Conservation (phyloP, 495 filamentous ascomycete genomes). For the Massariosphaeria phaeospora region DNA sequence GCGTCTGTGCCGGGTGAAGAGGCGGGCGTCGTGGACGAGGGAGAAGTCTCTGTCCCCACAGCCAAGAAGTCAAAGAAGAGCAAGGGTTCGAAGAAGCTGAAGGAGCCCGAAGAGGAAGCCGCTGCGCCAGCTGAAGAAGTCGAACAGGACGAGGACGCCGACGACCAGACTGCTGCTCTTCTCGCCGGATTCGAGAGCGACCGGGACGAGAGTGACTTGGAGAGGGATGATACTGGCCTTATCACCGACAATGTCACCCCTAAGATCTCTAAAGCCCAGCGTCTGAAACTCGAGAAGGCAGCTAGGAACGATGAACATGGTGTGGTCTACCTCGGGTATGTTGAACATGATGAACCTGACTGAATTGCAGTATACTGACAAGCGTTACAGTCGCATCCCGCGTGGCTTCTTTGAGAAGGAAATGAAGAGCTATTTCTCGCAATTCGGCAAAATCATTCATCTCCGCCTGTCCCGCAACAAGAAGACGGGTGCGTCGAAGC, state of each 20-base stretch:
- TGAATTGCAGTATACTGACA: conserved; percentile 28
- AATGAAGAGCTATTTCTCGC: conserved; percentile 90
- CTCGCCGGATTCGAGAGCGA: conserved; percentile 79
- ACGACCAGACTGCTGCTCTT: conserved; percentile 63
- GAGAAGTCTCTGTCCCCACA: conserved; percentile 8
- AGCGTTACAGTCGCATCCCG: conserved; percentile 61
- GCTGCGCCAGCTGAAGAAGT: conserved; percentile 17
- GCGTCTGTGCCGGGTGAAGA: conserved; percentile 15
- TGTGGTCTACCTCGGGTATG: conserved; percentile 75
- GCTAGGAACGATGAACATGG: conserved; percentile 55
- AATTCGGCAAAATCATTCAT: conserved; percentile 79
- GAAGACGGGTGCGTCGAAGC: conserved; percentile 79
- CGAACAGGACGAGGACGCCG: conserved; percentile 21
- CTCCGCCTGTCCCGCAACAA: conserved; percentile 87
- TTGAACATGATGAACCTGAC: background rate
- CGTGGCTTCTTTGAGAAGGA: conserved; percentile 96
- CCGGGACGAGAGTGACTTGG: conserved; percentile 50
- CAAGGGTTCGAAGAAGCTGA: conserved; percentile 26
- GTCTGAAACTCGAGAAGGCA: conserved; percentile 57
- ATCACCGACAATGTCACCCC: conserved; percentile 50
- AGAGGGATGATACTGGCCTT: conserved; percentile 53
- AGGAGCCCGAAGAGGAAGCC: conserved; percentile 5
- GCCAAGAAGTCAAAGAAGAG: conserved; percentile 29
- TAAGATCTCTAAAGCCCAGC: conserved; percentile 50
- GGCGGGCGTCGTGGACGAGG: conserved; percentile 14